Conservation (phyloP, 495 filamentous ascomycete genomes). For the Trichoderma parareesei region DNA sequence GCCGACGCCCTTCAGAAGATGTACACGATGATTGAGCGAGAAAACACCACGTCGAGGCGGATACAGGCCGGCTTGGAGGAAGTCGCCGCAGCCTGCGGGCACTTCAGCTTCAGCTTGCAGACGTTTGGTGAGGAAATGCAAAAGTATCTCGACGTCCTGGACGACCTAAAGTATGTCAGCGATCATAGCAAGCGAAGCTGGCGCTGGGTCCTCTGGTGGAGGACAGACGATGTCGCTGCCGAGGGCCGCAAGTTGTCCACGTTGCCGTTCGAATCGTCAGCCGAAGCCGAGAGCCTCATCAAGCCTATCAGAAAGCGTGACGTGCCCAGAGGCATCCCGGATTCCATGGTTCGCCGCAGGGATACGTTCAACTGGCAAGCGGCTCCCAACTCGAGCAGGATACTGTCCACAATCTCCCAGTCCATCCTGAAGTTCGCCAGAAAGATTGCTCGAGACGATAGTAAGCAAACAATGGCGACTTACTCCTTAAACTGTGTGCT, state of each 20-base stretch:
- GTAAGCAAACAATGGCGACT: background rate
- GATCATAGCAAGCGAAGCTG: slow-evolving; percentile 60
- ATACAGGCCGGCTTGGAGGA: slow-evolving; percentile 91
- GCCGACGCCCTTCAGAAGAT: slow-evolving; percentile 65
- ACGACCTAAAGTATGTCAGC: slow-evolving; percentile 66
- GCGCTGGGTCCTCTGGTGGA: slow-evolving; percentile 86
- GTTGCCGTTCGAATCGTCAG: slow-evolving; percentile 44
- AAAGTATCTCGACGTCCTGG: slow-evolving; percentile 70
- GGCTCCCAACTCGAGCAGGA: slow-evolving; percentile 23
- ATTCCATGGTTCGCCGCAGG: slow-evolving; percentile 35
- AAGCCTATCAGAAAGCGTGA: slow-evolving; percentile 30
- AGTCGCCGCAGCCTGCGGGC: slow-evolving; percentile 88
- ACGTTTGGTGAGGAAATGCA: slow-evolving; percentile 87
- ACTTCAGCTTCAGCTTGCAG: slow-evolving; percentile 84
- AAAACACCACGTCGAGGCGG: slow-evolving; percentile 52
- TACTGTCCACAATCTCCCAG: slow-evolving; percentile 31
- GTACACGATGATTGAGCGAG: slow-evolving; percentile 67
- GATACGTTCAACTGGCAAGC: slow-evolving; percentile 37
- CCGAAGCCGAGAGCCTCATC: slow-evolving; percentile 30
- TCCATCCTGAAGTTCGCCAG: slow-evolving; percentile 29
- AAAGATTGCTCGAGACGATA: slow-evolving; percentile 41
- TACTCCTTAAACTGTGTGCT: no score
- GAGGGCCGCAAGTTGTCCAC: slow-evolving; percentile 21
- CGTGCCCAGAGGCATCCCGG: slow-evolving; percentile 40
- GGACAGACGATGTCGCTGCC: slow-evolving; percentile 21